Base-by-base conservation (phyloP, 805 yeast species). In the Ogataea pignaliae region DNA sequence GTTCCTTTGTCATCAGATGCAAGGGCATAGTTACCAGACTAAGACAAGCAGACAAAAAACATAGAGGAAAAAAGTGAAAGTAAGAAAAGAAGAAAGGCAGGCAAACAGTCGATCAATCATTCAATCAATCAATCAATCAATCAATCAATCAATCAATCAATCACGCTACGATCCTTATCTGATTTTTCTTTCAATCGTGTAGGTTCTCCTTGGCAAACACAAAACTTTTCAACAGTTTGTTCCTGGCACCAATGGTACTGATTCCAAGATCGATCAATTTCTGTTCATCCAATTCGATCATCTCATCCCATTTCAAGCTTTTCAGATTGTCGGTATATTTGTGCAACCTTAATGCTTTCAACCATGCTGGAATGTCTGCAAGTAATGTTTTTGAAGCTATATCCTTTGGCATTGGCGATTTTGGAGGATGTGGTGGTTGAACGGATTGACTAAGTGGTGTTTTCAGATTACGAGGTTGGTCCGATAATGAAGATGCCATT, bases 191-290 rank as follows among this genome's bases (percentile, higher is more conserved):
- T n/a, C 43, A 52, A 15, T 58, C 63, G 40, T 57, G 63, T 28
- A 57, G 39, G 34, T 54, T 71, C 70, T 75, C 83, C 57, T 79
- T 80, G 37, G 91, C 96, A 44, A 82, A 83, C 47, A 81, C 86
- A 69, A 93, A 93, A 32, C 96, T 95, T 69, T 93, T 93, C 56
- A 93, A 69, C 63, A 93, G 75, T 68, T 93, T 93, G 45, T 97
- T 78, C 51, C 99, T 74, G 0, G 99, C 99, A 7, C 99, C 99
- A 52, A 93, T 73, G 0, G 99, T 97, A 52, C 81, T 78, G 34
- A 93, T 97, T 7, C 99, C 99, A 45, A 81, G 73, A 3, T 72
- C 73, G 52, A 83, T 88, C 56, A 93, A 72, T 45, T 80, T 77
- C 4, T 67, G 75, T 60, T 91, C 96, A 47, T 71, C 71, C 51